Evolutionary conservation across 805 yeast genomes (phyloP), one percentile per base, ranked within the genome.

Genomic region (Sporopachydermia lactativora): DNA sequence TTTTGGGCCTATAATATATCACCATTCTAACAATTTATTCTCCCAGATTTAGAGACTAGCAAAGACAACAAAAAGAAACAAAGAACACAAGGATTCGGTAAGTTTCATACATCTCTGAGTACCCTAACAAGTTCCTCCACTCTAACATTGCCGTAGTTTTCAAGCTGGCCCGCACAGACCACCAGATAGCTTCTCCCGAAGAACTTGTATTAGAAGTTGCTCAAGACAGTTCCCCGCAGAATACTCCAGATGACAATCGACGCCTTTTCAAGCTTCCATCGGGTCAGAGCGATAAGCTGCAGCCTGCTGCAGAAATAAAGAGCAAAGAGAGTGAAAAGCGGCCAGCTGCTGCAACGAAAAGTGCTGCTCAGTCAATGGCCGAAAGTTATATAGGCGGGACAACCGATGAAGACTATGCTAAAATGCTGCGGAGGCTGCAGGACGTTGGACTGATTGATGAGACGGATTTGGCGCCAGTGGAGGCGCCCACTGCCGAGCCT

Each of bases 401-500:
- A 8, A 24, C 31, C n/a, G 31, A 24, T 24, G 31, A 24, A 24
- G 31, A 24, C n/a, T 24, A 24, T 24, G 31, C 31, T n/a, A 24
- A 24, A n/a, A 24, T 24, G 31, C n/a, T 24, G n/a, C 31, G 31
- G n/a, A 8, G 31, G 13, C n/a, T 24, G n/a, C 31, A 24, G n/a
- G 31, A 24, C n/a, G n/a, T 24, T 24, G 31, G 31, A 24, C n/a
- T 24, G 31, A 24, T 24, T 8, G 31, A 24, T 24, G 31, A 24
- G 31, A n/a, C 8, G 13, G 31, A 24, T 8, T 24, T 24, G 31
- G n/a, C 31, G 8, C 31, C 31, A 8, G 31, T 24, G 8, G 8
- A 8, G n/a, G 13, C 31, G 31, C 13, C 8, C 8, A 24, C n/a
- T 8, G 13, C 8, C n/a, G 31, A 24, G 31, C 31, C 31, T 8